A percentile compares a stretch with the other conserved stretches of the same genome.
phyloP scores from a whole-genome alignment of 192 early-diverging fungal species.

The Rhizophagus clarus region DNA sequence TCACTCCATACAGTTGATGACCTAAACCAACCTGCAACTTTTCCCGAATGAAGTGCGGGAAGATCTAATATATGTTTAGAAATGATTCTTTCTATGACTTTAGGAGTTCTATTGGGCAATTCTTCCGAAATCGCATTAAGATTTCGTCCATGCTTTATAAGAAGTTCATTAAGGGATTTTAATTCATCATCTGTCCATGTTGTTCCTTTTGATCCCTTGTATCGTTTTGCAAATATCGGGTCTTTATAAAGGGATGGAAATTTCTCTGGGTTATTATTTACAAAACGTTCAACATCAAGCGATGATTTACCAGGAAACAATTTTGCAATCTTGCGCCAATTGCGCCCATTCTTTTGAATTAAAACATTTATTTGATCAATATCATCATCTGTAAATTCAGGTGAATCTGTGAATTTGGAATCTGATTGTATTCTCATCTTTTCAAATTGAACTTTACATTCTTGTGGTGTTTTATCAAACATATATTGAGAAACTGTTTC shows the following conservation, averaged over 20 bases:
- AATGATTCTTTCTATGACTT: neutral
- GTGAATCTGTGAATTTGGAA: neutral
- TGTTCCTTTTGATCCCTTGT: neutral
- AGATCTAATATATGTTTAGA: neutral
- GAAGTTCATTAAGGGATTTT: constrained; percentile 1
- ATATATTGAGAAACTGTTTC: neutral
- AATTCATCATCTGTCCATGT: constrained; percentile 14
- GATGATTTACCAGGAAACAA: neutral
- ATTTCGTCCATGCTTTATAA: constrained; percentile 16
- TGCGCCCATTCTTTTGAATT: neutral
- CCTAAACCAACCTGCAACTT: neutral
- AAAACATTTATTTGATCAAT: neutral
- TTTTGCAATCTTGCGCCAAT: constrained; percentile 9
- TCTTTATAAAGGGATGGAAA: neutral
- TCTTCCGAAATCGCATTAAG: neutral
- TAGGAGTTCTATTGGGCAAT: neutral
- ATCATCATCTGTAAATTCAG: neutral
- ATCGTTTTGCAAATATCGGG: neutral
- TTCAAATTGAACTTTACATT: neutral
- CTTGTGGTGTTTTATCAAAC: neutral
- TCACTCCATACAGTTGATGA: constrained; percentile 2
- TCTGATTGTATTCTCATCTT: neutral
- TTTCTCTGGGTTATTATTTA: neutral
- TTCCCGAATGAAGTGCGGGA: neutral
- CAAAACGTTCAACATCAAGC: neutral